A percentile compares a stretch with the other conserved stretches of the same genome.
phyloP scores from a whole-genome alignment of 2,329 filamentous ascomycete genomes.

The Monilinia polystroma region DNA sequence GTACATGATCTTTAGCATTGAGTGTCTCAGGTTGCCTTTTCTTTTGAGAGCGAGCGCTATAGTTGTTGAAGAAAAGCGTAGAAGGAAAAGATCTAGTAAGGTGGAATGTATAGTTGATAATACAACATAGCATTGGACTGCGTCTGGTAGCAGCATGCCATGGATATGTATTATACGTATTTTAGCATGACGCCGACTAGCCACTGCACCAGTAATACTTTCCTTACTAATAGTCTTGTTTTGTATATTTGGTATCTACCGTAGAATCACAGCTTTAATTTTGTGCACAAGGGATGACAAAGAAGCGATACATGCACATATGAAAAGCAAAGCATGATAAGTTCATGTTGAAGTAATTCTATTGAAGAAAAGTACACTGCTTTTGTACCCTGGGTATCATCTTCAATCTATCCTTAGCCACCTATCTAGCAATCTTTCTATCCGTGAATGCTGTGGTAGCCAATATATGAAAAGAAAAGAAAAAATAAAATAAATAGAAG shows the following conservation, averaged over 20 bases:
- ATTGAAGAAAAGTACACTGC: neutral
- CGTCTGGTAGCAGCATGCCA: neutral
- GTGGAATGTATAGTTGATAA: too few relatives aligned
- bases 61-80: too few relatives aligned
- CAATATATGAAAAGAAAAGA: neutral
- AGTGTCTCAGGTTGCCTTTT: too few relatives aligned
- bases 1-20: too few relatives aligned
- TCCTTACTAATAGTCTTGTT: neutral
- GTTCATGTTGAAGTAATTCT: neutral
- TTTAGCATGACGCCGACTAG: neutral
- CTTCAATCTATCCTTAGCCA: neutral
- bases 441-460: neutral
- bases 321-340: neutral
- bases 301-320: neutral
- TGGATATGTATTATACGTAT: neutral
- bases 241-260: neutral
- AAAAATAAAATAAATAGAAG: neutral
- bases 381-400: slow-evolving; percentile 13
- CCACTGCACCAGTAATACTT: neutral
- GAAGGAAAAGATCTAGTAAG: too few relatives aligned
- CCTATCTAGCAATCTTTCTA: neutral
- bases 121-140: neutral
- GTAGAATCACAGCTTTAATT: too few relatives aligned
- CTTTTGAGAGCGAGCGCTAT: too few relatives aligned
- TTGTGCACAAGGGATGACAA: neutral